Base-by-base conservation (phyloP, 2,329 filamentous ascomycete genomes). In the Pestalotiopsis sp. region DNA sequence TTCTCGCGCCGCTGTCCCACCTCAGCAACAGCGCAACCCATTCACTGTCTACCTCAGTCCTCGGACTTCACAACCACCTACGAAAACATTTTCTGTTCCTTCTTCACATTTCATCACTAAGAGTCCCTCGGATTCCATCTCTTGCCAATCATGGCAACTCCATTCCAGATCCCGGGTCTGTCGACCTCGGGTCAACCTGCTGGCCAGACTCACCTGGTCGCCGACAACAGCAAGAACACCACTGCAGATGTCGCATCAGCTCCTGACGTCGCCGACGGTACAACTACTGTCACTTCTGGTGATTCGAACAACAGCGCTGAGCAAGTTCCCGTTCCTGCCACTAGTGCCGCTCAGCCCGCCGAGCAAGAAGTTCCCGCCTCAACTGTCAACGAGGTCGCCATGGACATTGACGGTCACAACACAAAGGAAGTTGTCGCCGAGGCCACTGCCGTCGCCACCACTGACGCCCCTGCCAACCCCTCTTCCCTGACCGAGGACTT, bases 401-500 rank as follows among this genome's bases (percentile, higher is more conserved):
- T 73, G 71, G 71, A 66, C 2, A 25, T 73, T 49, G 72, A 72
- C 31, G 64, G 65, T 20, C 25, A 66, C 38, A 38, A 68, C 27
- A 36, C 17, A 27, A 17, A 23, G 27, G 31, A 56, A 20, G 20
- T 20, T 4, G 13, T 23, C 12, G 52, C 57, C 17, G 67, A 70
- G 20, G 62, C 67, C 13, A 41, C 40, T 13, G n/a, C 25, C 41
- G 20, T 23, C 20, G 65, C 68, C 65, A 49, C 58, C 20, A 31
- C 31, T 36, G 74, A 78, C 56, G 70, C 70, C 11, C 71, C 76
- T 7, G 73, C 76, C 25, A 78, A 76, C 56, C 77, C 77, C 4
- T 77, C 78, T 65, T 79, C 77, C 13, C 73, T 79, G 57, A 78
- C 74, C 4, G 76, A 76, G n/a, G 77, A 74, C 23, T 68, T 79